Evolutionary conservation across 768 basidiomycete genomes (phyloP), one percentile per base, ranked within the genome.

Genomic region (Suillus sp.): DNA sequence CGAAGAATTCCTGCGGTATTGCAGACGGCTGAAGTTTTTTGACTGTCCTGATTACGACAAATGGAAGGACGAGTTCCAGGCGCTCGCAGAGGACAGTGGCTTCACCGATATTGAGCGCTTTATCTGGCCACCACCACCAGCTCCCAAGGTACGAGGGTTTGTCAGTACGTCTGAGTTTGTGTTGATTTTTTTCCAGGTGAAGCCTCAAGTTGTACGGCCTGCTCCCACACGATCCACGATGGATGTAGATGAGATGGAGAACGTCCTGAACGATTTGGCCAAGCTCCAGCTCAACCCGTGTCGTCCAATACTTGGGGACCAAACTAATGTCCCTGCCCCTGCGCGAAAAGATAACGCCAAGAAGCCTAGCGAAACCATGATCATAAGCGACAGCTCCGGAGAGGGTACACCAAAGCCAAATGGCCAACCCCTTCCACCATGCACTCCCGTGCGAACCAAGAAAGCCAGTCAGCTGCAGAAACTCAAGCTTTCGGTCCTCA

Each of bases 1-100:
- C 63, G 91, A 92, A 74, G 90, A 91, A 57, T 91, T 92, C 65
- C 76, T 93, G 60, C 77, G 84, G 59, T 92, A 91, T 72, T 90
- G 87, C 68, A 80, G 91, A 55, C 80, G 83, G 72, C 77, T 92
- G 72, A 81, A 82, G 53, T 93, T 91, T 70, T 77, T 80, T n/a
- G 87, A 90, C 56, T 75, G 78, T 47, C 91, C 91, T 10, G 85
- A 92, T 69, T 93, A 93, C 64, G 78, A 72, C 2, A 71, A 71
- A 11, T 93, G 91, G 91, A 79, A 81, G 30, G 77, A 83, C n/a
- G 83, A 84, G 65, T 92, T 93, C 71, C 74, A 80, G 53, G 80
- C 81, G 50, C 81, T 92, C n/a, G 87, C 86, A 1, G 69, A 77
- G 18, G 83, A 87, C 18, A 75, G 80, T 47, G 91, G 90, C 13